Evolutionary conservation across 2,329 filamentous ascomycete genomes (phyloP).

Genomic region (Claviceps monticola): DNA sequence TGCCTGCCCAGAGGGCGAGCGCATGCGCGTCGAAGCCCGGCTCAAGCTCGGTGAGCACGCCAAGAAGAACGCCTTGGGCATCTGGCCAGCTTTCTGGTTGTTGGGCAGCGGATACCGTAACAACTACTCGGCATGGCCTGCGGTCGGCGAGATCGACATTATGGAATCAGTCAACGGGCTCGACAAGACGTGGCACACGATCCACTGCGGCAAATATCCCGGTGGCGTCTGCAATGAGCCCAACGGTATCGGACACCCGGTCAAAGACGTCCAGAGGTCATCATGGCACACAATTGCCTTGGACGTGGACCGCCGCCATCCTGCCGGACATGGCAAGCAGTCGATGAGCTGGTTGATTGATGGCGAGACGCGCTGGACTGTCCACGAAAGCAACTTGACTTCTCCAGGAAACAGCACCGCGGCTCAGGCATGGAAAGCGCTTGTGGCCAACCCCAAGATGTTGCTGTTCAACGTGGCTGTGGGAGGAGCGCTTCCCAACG

Average conservation of each 20-base stretch:
- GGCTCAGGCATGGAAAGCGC: conserved; percentile 15
- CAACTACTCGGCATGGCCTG: conserved; percentile 27
- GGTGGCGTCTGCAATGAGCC: conserved; percentile 29
- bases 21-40: conserved; percentile 24
- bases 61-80: conserved; percentile 18
- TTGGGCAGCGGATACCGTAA: conserved; percentile 25
- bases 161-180: conserved; percentile 29
- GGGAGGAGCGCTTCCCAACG: conserved; percentile 24
- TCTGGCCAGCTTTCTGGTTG: conserved; percentile 35
- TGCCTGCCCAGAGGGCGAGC: conserved; percentile 17
- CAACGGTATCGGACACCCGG: conserved; percentile 16
- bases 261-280: conserved; percentile 12
- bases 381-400: conserved; percentile 15
- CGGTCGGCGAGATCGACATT: conserved; percentile 30
- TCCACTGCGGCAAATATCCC: conserved; percentile 26
- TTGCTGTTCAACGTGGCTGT: conserved; percentile 27
- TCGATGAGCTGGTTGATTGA: conserved; percentile 23
- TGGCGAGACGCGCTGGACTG: conserved; percentile 13
- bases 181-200: conserved; percentile 19
- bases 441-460: conserved; percentile 19
- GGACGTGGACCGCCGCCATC: conserved; percentile 17
- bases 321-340: conserved; percentile 11
- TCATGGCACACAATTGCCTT: conserved; percentile 20
- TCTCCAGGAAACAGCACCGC: conserved; percentile 1
- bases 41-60: conserved; percentile 22